phyloP scores from a whole-genome alignment of 495 filamentous ascomycete genomes.

The Neurospora africana region DNA sequence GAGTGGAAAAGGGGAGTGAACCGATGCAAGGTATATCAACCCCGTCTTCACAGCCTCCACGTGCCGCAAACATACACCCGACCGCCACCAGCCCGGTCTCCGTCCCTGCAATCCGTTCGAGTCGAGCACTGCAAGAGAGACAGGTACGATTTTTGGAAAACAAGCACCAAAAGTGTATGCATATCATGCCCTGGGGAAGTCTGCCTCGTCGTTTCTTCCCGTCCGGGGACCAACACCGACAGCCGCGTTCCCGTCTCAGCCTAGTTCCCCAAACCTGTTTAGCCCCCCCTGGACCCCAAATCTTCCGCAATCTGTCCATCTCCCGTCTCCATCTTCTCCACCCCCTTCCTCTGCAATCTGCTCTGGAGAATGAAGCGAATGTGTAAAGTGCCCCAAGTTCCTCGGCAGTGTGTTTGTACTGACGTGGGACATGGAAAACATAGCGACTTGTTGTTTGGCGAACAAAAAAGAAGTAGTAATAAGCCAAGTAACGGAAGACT shows the following conservation, averaged over 20 bases:
- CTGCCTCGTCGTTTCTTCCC: not conserved
- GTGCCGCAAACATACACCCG: not conserved
- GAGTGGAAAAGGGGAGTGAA: not conserved
- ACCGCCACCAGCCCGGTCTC: not conserved
- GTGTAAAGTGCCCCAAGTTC: not conserved
- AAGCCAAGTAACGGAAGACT: not conserved
- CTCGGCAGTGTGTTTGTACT: not conserved
- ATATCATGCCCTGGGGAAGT: not conserved
- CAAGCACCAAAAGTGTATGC: not conserved
- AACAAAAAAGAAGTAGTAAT: not conserved
- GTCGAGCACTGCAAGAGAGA: not conserved
- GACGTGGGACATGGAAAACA: not conserved
- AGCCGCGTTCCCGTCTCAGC: not conserved
- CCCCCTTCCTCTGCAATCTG: not conserved
- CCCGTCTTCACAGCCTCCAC: not conserved
- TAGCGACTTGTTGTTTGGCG: not conserved
- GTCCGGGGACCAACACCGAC: not conserved
- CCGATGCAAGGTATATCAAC: not conserved
- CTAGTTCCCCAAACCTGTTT: not conserved
- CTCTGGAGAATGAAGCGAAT: not conserved
- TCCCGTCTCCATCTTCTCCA: not conserved
- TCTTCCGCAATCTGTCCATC: not conserved
- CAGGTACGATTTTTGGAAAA: not conserved
- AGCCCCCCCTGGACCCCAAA: not conserved
- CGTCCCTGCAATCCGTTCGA: not conserved